Percentiles rank a stretch among this genome's conserved stretches.
Evolutionary conservation across 2,329 filamentous ascomycete genomes (phyloP).

Genomic region (Claviceps africana): DNA sequence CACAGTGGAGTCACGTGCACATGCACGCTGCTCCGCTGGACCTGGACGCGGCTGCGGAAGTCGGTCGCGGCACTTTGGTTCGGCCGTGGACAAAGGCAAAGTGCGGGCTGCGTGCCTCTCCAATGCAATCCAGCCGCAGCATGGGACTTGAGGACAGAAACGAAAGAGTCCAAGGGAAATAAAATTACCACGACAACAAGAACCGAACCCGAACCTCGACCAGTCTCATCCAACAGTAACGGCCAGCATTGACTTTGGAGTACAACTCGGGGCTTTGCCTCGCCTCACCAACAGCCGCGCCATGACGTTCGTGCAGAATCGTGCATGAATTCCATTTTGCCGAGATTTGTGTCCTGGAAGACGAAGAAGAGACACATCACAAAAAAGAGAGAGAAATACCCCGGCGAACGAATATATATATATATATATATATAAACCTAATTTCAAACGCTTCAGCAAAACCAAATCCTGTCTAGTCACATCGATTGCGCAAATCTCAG

Average conservation of each 20-base stretch:
- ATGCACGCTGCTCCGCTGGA: conserved; percentile 1
- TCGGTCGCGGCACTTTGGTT: not conserved
- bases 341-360: not conserved
- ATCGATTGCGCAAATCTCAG: not conserved
- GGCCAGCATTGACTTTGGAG: not conserved
- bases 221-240: not conserved
- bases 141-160: not conserved
- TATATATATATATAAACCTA: no score
- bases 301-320: not conserved
- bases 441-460: no score
- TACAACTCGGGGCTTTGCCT: not conserved
- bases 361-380: no score
- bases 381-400: not conserved
- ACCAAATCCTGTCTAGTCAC: not conserved
- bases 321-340: not conserved
- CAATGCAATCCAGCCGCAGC: not conserved
- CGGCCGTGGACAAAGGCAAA: not conserved
- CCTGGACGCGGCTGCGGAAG: no score
- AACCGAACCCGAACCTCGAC: not conserved
- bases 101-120: no score
- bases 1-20: conserved; percentile 12
- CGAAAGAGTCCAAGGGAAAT: not conserved
- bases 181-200: not conserved
- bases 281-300: not conserved
- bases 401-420: no score